These are phyloP conservation scores for Neobulgaria alba DNA, from an alignment of 2,329 filamentous ascomycete genomes.

Conservation along the genomic window DNA sequence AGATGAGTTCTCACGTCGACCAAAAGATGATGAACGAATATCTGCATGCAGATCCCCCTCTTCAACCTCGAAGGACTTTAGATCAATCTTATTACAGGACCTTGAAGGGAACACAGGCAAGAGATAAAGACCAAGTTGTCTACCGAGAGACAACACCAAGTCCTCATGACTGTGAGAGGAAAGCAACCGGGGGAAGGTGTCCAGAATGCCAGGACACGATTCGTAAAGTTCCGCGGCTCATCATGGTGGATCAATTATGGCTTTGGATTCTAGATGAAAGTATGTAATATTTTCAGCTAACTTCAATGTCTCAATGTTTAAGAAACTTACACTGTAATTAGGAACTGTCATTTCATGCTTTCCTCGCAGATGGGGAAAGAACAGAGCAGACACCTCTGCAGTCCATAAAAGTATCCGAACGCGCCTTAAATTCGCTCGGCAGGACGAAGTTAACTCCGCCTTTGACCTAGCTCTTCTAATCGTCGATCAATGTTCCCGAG, in stretches of 20 bases:
- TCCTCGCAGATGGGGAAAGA: slow-evolving; percentile 34
- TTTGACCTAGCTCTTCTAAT: slow-evolving; percentile 35
- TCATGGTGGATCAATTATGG: slow-evolving; percentile 39
- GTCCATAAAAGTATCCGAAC: slow-evolving; percentile 33
- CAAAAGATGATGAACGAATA: slow-evolving; percentile 13
- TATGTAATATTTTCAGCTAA: too few relatives aligned
- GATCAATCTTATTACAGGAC: slow-evolving; percentile 38
- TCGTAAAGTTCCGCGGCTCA: too few relatives aligned
- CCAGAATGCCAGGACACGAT: slow-evolving; percentile 4
- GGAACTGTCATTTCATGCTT: slow-evolving; percentile 35
- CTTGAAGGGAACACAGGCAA: slow-evolving; percentile 29
- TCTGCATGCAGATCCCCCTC: slow-evolving; percentile 23
- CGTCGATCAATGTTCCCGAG: slow-evolving; percentile 32
- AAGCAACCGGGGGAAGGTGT: too few relatives aligned
- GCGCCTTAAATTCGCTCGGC: slow-evolving; percentile 19
- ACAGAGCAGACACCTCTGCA: slow-evolving; percentile 32
- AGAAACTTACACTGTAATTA: too few relatives aligned
- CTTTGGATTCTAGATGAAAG: slow-evolving; percentile 34
- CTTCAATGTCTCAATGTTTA: too few relatives aligned
- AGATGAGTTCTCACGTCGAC: slow-evolving; percentile 20
- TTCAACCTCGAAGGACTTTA: slow-evolving; percentile 37
- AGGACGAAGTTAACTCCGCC: slow-evolving; percentile 28
- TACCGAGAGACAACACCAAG: slow-evolving; percentile 14
- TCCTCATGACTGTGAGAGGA: too few relatives aligned
- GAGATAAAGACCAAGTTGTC: slow-evolving; percentile 29